Base-by-base conservation (phyloP, 2,329 filamentous ascomycete species). In the Zasmidium cellare region DNA sequence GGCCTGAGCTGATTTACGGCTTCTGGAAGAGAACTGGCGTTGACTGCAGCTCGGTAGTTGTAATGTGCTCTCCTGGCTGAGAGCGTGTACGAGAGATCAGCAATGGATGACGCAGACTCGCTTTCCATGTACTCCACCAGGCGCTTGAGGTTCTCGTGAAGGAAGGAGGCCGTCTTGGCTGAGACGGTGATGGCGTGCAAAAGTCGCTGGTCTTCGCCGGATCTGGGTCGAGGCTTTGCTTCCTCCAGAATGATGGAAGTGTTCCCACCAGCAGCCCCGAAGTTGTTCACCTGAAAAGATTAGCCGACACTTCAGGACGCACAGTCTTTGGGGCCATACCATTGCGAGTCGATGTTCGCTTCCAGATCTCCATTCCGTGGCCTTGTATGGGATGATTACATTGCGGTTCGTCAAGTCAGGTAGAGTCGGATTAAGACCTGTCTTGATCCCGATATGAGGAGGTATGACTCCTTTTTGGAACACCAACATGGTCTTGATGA, bases 251-350 rank as follows among this genome's bases (percentile, higher is more conserved):
- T 71, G 20, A 90, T 71, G 16, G 85, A 83, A 1, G 87, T 89
- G 72, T 91, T 91, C 28, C 87, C 87, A 63, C 87, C 87, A 53
- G 87, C 86, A 5, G 87, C 88, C 61, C 83, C 84, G 69, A 89
- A 90, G 75, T 88, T 89, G 76, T 90, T 90, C 61, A 88, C n/a
- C n/a, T n/a, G n/a, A n/a, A n/a, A n/a, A n/a, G n/a, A n/a, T n/a
- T 72, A 22, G 77, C 71, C 0, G 78, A n/a, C n/a, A n/a, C n/a
- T n/a, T n/a, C n/a, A n/a, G n/a, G n/a, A n/a, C n/a, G n/a, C n/a
- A n/a, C n/a, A n/a, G n/a, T n/a, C n/a, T n/a, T n/a, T n/a, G n/a
- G n/a, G n/a, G n/a, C n/a, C n/a, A n/a, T n/a, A n/a, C n/a, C n/a
- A n/a, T n/a, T n/a, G n/a, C 75, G 6, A 72, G 70, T 2, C 81